Evolutionary conservation across 139 green algal genomes (phyloP), one percentile per base, ranked within the genome.

Genomic region (Edaphochlamys debaryana): DNA sequence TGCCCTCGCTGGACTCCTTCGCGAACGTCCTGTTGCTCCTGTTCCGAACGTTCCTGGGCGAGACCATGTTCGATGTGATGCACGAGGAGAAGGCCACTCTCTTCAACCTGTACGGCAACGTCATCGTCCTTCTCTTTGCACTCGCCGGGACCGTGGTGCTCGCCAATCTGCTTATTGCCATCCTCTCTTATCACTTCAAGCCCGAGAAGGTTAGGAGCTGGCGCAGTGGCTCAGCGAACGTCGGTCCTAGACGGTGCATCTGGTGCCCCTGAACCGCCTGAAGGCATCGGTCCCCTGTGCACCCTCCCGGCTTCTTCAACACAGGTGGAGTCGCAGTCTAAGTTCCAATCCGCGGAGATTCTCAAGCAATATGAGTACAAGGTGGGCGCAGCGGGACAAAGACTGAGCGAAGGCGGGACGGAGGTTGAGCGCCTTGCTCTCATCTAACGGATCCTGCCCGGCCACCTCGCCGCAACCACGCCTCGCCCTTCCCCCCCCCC

Each of bases 51-150:
- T 79, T 79, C 52, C 71, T 79, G 50, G 71, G 71, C 6, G 71
- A 79, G 36, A 79, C 71, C 34, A 67, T 67, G 71, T 79, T 79
- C 13, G 71, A 67, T 0, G 25, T 52, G 23, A 25, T 68, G 36
- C 0, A 15, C 8, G 52, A 62, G 3, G 71, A 79, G 52, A 27
- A 50, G 23, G 29, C 45, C 71, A 67, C 34, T 23, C 34, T 67
- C 36, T 79, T 54, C 50, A 68, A 67, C 23, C 23, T 79, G 52
- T 79, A 67, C 71, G 71, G 71, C 71, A 79, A 67, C 71, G 36
- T 79, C 36, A 52, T 79, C 50, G 22, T 67, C 4, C 23, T 79
- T 50, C 36, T 67, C 30, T 79, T 68, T 52, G 52, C 71, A 3
- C 3, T 79, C 5, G 32, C 60, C 2, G 71, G 52, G 9, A 38